Base-by-base conservation (phyloP, 352 stramenopile genomes). In the Phytophthora pluvialis region DNA sequence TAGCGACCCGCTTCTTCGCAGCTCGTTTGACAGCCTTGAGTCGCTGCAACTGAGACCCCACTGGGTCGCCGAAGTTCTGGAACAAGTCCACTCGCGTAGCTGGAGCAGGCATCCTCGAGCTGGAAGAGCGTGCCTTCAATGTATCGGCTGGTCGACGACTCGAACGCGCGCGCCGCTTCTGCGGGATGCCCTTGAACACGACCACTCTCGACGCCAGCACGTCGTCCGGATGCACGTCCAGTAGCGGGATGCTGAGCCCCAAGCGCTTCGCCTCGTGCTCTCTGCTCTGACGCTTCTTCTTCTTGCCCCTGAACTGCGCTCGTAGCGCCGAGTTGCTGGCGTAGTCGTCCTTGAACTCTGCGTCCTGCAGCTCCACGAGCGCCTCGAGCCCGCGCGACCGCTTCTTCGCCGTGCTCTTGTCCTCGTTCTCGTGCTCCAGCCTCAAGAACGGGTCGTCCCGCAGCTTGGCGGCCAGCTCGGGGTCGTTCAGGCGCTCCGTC, bases 351-450 rank as follows among this genome's bases (percentile, higher is more conserved):
- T 82, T 79, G 13, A 83, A 87, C 47, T 90, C 71, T 25, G 66
- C 65, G 28, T 94, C 80, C 57, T 93, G 77, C 39, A 88, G 54
- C 25, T 81, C 40, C 18, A 84, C 28, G n/a, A 97, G 69, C 7
- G 68, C 74, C 11, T 88, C 70, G 5, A 96, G 61, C 0, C 81
- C 75, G 8, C 60, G 53, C 11, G 76, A 74, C 10, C 79, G 73
- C 35, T 89, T 70, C 35, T 70, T 67, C 1, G 83, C 85, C 11
- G 69, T 69, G 28, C 57, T 42, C 29, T 81, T 78, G 73, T 97
- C 88, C 35, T 89, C 69, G 1, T 87, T 71, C 39, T 93, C 88
- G 58, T 97, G 88, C 55, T 97, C 82, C 7, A 97, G 62, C 18
- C 73, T 66, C 31, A 86, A 85, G 50, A 97, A 95, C 21, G 88